Conservation (phyloP, 1,284 basidiomycete genomes). For the Austroboletus niveus region DNA sequence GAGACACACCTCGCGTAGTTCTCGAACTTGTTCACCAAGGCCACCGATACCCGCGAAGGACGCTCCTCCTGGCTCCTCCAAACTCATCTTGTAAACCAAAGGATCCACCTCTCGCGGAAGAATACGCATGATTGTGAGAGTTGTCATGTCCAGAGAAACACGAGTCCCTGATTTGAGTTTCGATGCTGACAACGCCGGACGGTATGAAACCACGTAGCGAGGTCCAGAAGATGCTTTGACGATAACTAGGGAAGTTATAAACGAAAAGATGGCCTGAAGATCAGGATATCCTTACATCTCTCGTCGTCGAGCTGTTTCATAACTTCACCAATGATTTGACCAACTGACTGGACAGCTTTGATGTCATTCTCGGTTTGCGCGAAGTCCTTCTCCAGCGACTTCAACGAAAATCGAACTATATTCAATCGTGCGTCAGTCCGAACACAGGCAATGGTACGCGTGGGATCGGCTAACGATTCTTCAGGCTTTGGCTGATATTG, state of each 20-base stretch:
- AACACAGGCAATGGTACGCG: not conserved
- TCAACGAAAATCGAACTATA: slow-evolving; percentile 79
- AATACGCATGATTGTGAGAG: slow-evolving; percentile 98
- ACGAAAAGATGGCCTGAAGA: slow-evolving; percentile 4
- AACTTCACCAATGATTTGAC: slow-evolving; percentile 99
- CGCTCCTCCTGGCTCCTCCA: slow-evolving; percentile 95
- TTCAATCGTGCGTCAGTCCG: slow-evolving; percentile 1
- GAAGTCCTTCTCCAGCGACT: slow-evolving; percentile 86
- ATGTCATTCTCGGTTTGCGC: slow-evolving; percentile 99
- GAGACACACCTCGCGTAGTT: slow-evolving; percentile 81
- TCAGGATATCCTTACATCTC: slow-evolving; percentile 67
- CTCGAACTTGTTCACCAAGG: slow-evolving; percentile 93
- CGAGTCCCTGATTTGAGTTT: slow-evolving; percentile 95
- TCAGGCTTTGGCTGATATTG: slow-evolving; percentile 77
- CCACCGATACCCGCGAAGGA: slow-evolving; percentile 98
- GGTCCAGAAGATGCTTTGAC: slow-evolving; percentile 99
- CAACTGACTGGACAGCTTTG: slow-evolving; percentile 98
- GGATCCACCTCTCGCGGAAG: slow-evolving; percentile 98
- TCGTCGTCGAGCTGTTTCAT: slow-evolving; percentile 99
- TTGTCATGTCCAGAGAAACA: slow-evolving; percentile 99
- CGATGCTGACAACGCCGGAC: slow-evolving; percentile 86
- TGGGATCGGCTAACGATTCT: slow-evolving; percentile 65
- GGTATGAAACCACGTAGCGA: slow-evolving; percentile 98
- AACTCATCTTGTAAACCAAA: slow-evolving; percentile 98
- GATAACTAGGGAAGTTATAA: slow-evolving; percentile 65